Base-by-base conservation (phyloP, 139 green algal genomes). In the Chlamydomonas incerta region DNA sequence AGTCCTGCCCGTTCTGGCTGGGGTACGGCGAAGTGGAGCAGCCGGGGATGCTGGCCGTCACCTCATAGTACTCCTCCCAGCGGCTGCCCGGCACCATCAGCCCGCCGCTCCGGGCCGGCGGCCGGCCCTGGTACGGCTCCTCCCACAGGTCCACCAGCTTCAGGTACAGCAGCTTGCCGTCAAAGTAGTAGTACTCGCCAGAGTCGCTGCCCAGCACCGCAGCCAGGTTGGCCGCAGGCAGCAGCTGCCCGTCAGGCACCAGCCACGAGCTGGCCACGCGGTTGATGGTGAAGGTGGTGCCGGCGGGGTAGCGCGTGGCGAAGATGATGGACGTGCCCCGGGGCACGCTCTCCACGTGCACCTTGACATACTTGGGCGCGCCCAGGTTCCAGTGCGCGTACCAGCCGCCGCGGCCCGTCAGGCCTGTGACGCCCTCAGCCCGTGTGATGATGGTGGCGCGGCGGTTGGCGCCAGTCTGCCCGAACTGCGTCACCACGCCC, bases 271-370 rank as follows among this genome's bases (percentile, higher is more conserved):
- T 50, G 33, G 47, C 10, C 2, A 35, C 34, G 2, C 68, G 55
- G 47, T 34, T 18, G 62, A 89, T 82, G 77, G 11, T 60, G 76
- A 89, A 89, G 29, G 76, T 82, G 28, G 85, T 89, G 57, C 85
- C 85, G 41, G 57, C 26, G 0, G 90, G 90, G 82, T 89, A 93
- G 79, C 90, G 88, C 24, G 86, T 89, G 26, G 88, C 80, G 41
- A 86, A 89, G 31, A 93, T 73, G 26, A 93, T 74, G 55, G 67
- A 71, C 24, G 63, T 87, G 2, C 88, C 82, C 0, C 35, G 24
- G 1, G 86, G 86, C 20, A 93, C 17, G 60, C 85, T 80, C 13
- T 69, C 87, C 55, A 62, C 55, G 11, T 62, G 18, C 20, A 62
- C 21, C 55, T 37, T 21, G 18, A 70, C 18, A 29, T 31, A 14